phyloP scores from a whole-genome alignment of 2,329 filamentous ascomycete species.

The Epichloe gansuensis region DNA sequence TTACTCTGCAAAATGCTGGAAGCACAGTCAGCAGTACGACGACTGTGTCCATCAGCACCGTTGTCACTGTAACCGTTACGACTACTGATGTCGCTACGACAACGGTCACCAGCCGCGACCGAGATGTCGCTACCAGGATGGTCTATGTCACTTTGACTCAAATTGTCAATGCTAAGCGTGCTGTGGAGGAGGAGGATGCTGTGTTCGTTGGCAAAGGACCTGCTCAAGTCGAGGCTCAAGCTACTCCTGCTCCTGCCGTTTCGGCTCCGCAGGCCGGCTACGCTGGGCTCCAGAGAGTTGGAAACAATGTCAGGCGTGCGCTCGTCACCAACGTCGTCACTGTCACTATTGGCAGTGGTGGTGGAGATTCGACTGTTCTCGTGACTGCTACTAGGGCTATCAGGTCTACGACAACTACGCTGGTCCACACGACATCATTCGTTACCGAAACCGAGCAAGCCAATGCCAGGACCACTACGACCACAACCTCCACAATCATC shows the following conservation, averaged over 20 bases:
- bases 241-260: slow-evolving; percentile 8
- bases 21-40: slow-evolving; percentile 17
- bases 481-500: slow-evolving; percentile 23
- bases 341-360: slow-evolving; percentile 15
- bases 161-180: slow-evolving; percentile 21
- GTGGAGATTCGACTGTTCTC: slow-evolving; percentile 14
- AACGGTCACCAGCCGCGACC: slow-evolving; percentile 23
- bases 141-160: slow-evolving; percentile 23
- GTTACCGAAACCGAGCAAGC: slow-evolving; percentile 21
- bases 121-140: slow-evolving; percentile 23
- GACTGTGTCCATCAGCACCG: slow-evolving; percentile 15
- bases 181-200: slow-evolving; percentile 7
- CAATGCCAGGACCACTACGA: slow-evolving; percentile 26
- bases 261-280: slow-evolving; percentile 10
- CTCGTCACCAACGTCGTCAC: slow-evolving; percentile 20
- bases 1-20: slow-evolving; percentile 15
- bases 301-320: slow-evolving; percentile 21
- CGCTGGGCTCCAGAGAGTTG: slow-evolving; percentile 7
- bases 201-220: neutral
- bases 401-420: slow-evolving; percentile 19
- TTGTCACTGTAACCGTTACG: slow-evolving; percentile 22
- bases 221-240: slow-evolving; percentile 9
- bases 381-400: slow-evolving; percentile 19
- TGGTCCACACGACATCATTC: slow-evolving; percentile 16
- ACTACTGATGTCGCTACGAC: slow-evolving; percentile 22